A percentile compares a stretch with the other conserved stretches of the same genome.
phyloP scores from a whole-genome alignment of 106 monocot genomes.

The Platanthera zijinensis region DNA sequence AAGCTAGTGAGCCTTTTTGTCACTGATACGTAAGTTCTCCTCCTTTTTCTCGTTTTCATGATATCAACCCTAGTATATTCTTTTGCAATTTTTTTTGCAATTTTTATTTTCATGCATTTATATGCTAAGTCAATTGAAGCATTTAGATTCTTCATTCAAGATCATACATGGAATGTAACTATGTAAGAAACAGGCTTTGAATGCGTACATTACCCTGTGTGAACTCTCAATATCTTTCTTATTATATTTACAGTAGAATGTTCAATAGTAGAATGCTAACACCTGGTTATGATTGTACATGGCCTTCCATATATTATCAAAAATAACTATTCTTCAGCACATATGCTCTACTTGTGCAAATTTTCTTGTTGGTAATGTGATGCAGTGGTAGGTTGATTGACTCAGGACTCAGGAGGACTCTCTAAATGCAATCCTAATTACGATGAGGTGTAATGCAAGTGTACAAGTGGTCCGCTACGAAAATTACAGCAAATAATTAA shows the following conservation, averaged over 20 bases:
- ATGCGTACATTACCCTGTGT: not conserved
- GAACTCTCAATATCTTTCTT: not conserved
- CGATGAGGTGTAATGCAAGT: too few relatives aligned
- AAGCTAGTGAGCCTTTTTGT: slow-evolving; percentile 97
- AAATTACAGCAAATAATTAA: too few relatives aligned
- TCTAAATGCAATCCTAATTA: too few relatives aligned
- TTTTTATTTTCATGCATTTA: not conserved
- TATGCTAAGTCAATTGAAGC: not conserved
- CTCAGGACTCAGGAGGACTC: too few relatives aligned
- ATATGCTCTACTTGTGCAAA: too few relatives aligned
- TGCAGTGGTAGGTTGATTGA: too few relatives aligned
- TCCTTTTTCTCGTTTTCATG: slow-evolving; percentile 2
- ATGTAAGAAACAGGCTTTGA: not conserved
- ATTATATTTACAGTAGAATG: not conserved
- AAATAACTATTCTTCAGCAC: too few relatives aligned
- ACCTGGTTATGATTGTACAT: not conserved
- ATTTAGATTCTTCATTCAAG: not conserved
- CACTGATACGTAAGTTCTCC: slow-evolving; percentile 80
- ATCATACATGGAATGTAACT: not conserved
- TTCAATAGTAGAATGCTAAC: not conserved
- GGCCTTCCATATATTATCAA: not conserved
- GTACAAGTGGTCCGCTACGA: too few relatives aligned
- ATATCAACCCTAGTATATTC: not conserved
- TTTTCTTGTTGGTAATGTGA: too few relatives aligned
- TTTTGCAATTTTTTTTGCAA: not conserved